These are phyloP conservation scores for Solanum tacnaense DNA, from an alignment of 257 asterid genomes.

Conservation along the genomic window DNA sequence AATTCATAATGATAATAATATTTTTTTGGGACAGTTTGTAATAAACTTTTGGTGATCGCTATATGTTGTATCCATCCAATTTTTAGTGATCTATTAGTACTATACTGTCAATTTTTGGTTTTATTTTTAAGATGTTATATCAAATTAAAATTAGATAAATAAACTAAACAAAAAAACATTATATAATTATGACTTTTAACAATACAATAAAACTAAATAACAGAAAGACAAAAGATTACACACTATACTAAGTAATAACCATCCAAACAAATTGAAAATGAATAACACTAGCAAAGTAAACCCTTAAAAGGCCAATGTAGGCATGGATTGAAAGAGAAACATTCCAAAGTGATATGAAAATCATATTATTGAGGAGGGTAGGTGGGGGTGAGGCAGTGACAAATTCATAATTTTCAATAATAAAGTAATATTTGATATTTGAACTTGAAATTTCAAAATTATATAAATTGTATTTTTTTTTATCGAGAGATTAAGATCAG, in stretches of 20 bases:
- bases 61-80: background rate
- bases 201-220: background rate
- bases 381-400: background rate
- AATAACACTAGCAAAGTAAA: background rate
- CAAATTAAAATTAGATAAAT: background rate
- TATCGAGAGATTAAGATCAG: too few relatives aligned
- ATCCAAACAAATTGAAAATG: background rate
- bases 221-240: background rate
- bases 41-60: accelerated
- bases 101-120: background rate
- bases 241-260: background rate
- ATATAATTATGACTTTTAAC: background rate
- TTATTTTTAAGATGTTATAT: too few relatives aligned
- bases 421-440: too few relatives aligned
- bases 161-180: too few relatives aligned
- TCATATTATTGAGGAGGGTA: background rate
- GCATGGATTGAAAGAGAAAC: background rate
- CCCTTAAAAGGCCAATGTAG: background rate
- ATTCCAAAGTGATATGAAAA: background rate
- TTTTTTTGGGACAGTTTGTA: background rate
- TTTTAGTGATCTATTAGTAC: background rate
- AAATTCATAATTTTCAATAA: too few relatives aligned
- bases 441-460: too few relatives aligned
- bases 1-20: background rate
- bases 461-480: too few relatives aligned